Base-by-base conservation (phyloP, 2,329 filamentous ascomycete genomes). In the Drechslerella coelobrocha region DNA sequence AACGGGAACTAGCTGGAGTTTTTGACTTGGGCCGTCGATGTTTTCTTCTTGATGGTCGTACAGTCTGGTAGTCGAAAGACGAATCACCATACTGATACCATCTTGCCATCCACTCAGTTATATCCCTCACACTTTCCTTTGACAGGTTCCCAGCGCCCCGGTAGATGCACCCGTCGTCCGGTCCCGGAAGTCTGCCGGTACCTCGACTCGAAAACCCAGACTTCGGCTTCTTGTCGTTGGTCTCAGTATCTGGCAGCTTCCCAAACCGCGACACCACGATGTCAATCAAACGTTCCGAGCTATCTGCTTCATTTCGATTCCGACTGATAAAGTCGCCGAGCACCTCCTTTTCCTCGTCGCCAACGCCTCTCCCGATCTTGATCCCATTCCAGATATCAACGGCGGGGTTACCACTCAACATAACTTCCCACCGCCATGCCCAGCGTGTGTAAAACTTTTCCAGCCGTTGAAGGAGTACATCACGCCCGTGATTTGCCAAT, bases 341-440 rank as follows among this genome's bases (percentile, higher is more conserved):
- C 0, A 97, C 93, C 75, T 95, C 93, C 78, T 92, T 89, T 61
- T 97, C 91, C 80, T 97, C 94, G 78, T 97, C 94, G 17, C 94
- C 94, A 0, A 97, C 94, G 0, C 97, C 93, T 17, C 94, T 93
- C 31, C 91, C 90, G 10, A 99, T 83, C 78, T 96, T 96, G 77
- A 96, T 86, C 4, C 90, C 92, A 9, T 88, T 86, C 76, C 91
- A 92, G 3, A 96, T 83, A 73, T 88, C 88, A 0, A 89, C 85
- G 1, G 88, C 87, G 0, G 94, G 94, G 75, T 96, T 97, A 7
- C 92, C 93, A 77, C 93, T 90, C 43, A 99, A 83, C 74, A 96
- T 84, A 10, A 97, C 89, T 74, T 93, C 91, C 94, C 94, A 99
- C 29, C 79, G 83, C 76, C 81, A 80, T 23, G 84, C 80, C 76